phyloP scores from a whole-genome alignment of 495 filamentous ascomycete genomes.

The Apiosordaria backusii region DNA sequence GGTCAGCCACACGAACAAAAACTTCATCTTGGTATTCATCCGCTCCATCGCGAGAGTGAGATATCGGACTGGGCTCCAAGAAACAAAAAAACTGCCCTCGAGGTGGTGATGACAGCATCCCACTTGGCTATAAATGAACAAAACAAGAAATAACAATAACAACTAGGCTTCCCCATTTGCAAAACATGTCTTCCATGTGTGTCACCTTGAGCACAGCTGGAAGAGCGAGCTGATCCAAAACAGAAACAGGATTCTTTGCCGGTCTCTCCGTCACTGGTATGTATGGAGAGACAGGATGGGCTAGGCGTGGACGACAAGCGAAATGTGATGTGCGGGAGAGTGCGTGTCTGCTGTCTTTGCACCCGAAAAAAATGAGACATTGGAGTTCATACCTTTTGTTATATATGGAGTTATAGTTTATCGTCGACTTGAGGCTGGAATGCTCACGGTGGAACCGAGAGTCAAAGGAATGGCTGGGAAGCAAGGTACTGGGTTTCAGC shows the following conservation, averaged over 20 bases:
- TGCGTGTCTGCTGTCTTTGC: neutral
- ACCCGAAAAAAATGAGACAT: neutral
- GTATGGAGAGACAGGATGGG: neutral
- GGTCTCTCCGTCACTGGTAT: slow-evolving; percentile 7
- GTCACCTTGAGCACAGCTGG: neutral
- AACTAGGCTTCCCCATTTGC: neutral
- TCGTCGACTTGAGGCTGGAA: neutral
- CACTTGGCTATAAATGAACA: neutral
- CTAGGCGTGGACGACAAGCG: neutral
- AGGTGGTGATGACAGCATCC: neutral
- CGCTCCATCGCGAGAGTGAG: neutral
- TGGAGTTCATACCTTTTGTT: neutral
- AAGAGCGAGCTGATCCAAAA: neutral
- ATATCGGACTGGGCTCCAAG: neutral
- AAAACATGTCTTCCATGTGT: slow-evolving; percentile 3
- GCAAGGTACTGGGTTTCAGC: slow-evolving; percentile 2
- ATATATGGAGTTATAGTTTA: neutral
- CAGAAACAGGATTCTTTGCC: neutral
- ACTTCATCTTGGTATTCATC: neutral
- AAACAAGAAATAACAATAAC: neutral
- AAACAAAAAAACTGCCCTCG: neutral
- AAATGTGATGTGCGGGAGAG: neutral
- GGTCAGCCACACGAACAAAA: slow-evolving; percentile 6
- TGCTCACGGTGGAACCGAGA: slow-evolving; percentile 1
- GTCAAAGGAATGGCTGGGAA: slow-evolving; percentile 5